Evolutionary conservation across 2,329 filamentous ascomycete genomes (phyloP).

Genomic region (Hymenoscyphus repandus): DNA sequence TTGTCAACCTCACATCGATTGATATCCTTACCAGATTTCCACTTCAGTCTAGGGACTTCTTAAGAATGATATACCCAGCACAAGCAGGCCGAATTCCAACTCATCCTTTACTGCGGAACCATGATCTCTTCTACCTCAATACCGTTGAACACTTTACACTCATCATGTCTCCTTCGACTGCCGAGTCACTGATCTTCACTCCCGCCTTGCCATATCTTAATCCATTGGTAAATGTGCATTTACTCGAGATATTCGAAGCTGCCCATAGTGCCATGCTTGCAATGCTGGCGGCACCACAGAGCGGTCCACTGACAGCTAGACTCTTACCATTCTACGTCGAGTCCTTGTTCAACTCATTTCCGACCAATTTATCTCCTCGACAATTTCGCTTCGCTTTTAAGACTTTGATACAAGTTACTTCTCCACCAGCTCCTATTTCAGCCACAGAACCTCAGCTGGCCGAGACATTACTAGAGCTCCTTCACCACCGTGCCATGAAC

Average conservation of each 20-base stretch:
- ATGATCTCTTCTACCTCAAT: constrained; percentile 71
- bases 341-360: constrained; percentile 62
- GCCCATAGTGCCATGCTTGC: constrained; percentile 65
- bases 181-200: constrained; percentile 56
- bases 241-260: constrained; percentile 65
- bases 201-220: constrained; percentile 61
- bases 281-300: constrained; percentile 62
- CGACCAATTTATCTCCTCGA: constrained; percentile 56
- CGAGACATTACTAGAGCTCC: constrained; percentile 59
- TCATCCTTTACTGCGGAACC: constrained; percentile 57
- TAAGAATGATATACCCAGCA: constrained; percentile 33
- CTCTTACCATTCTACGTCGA: constrained; percentile 66
- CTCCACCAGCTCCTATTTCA: constrained; percentile 58
- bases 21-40: constrained; percentile 63
- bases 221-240: constrained; percentile 32
- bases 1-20: constrained; percentile 62
- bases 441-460: constrained; percentile 58
- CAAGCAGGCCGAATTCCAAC: constrained; percentile 50
- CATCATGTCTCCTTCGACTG: constrained; percentile 47
- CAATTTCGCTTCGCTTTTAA: constrained; percentile 70
- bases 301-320: constrained; percentile 52
- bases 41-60: constrained; percentile 51
- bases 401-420: constrained; percentile 59
- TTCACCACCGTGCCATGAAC: constrained; percentile 52
- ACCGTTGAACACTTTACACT: constrained; percentile 64